Percentiles rank a stretch among this genome's conserved stretches.
Conservation (phyloP, 2,329 filamentous ascomycete species). For the Cryphonectria nitschkei region DNA sequence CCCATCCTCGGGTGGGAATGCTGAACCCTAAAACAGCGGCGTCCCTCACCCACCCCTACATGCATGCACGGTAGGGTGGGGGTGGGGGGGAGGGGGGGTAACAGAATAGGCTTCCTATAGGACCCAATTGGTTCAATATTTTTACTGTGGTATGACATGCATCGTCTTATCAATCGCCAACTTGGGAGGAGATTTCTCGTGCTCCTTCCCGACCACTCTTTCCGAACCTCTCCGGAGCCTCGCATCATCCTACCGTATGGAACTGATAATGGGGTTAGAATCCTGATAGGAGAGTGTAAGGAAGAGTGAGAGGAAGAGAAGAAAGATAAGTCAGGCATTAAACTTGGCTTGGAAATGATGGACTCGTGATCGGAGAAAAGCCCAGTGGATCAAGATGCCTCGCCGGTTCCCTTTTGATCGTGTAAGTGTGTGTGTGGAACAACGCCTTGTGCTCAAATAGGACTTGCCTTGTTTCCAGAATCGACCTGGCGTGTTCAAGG, state of each 20-base stretch:
- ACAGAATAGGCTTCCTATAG: conserved; percentile 8
- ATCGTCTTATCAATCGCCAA: conserved; percentile 26
- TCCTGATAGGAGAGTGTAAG: too few species aligned
- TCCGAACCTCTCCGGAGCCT: neutral
- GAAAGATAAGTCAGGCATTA: neutral
- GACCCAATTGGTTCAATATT: conserved; percentile 21
- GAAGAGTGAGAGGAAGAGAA: neutral
- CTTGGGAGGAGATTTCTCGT: conserved; percentile 18
- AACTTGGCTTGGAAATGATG: conserved; percentile 11
- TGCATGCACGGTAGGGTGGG: conserved; percentile 9
- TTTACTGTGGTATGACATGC: conserved; percentile 8
- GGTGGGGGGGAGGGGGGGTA: too few species aligned
- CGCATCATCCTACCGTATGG: neutral
- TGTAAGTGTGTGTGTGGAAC: neutral
- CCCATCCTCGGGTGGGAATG: conserved; percentile 15
- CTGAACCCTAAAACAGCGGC: conserved; percentile 14
- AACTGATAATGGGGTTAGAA: conserved; percentile 5
- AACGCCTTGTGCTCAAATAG: neutral
- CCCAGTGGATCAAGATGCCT: conserved; percentile 19
- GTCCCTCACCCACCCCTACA: conserved; percentile 4
- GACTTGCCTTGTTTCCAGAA: neutral
- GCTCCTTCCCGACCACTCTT: neutral
- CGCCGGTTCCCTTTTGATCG: conserved; percentile 1
- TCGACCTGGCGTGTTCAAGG: neutral
- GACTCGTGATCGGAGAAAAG: conserved; percentile 14